Base-by-base conservation (phyloP, 306 rosid species). In the Castanopsis chinensis region DNA sequence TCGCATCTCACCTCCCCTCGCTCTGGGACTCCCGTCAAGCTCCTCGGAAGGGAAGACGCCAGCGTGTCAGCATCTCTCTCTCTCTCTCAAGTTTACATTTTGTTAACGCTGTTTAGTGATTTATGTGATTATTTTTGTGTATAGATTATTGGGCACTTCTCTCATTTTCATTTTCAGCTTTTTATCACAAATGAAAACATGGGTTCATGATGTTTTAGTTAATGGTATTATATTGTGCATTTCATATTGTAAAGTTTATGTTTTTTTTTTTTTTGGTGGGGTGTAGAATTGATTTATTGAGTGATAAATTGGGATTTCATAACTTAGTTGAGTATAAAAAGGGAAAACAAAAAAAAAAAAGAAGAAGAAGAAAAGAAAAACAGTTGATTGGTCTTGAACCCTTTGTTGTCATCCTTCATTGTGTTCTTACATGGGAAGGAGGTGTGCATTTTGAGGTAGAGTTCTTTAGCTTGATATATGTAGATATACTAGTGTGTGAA, bases 21-120 rank as follows among this genome's bases (percentile, higher is more conserved):
- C 67, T 88, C 92, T 11, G 92, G 92, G 61, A 88, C 92, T 53
- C 92, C 92, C 17, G 92, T 88, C 63, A 88, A 88, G 86, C 92
- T 88, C n/a, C 92, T 88, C 5, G 92, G 92, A 54, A 80, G 92
- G 73, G 92, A 88, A 59, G 92, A 88, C 49, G 92, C 92, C 75
- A 88, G 92, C 81, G 92, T 88, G 92, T 88, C 72, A 27, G 92
- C 61, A 27, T 58, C 30, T 53, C 54, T 23, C 3, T 18, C n/a
- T 18, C 33, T 59, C 64, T 23, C 8, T 57, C 70, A 64, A 64
- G 32, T 15, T 64, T 28, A 1, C 21, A 64, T 64, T 18, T 3
- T 17, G 20, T 3, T 18, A 67, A 67, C 35, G 37, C 9, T 67
- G 51, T 35, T 35, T 4, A 9, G 25, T 6, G 51, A 67, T 19